Percentiles rank a stretch among this genome's conserved stretches.
Conservation (phyloP, 2,329 filamentous ascomycete species). For the Exutisphaerella laricina region DNA sequence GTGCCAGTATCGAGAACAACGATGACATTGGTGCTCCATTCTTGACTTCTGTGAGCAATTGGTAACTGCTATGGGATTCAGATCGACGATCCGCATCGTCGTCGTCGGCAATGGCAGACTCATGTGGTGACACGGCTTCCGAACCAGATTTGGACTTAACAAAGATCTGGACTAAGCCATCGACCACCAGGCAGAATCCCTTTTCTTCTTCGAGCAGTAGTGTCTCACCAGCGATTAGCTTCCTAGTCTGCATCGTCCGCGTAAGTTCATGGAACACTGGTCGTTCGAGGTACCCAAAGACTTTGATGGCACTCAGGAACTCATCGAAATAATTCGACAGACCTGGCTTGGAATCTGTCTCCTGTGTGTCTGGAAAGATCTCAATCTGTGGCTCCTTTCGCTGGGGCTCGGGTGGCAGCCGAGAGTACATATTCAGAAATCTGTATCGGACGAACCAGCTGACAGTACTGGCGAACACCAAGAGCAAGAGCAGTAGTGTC, state of each 20-base stretch:
- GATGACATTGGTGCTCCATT: slow-evolving; percentile 99
- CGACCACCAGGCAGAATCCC: slow-evolving; percentile 94
- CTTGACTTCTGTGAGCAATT: slow-evolving; percentile 91
- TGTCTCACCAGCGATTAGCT: slow-evolving; percentile 93
- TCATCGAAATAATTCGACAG: slow-evolving; percentile 96
- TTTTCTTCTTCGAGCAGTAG: slow-evolving; percentile 95
- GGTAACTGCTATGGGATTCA: slow-evolving; percentile 75
- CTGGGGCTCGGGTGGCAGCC: slow-evolving; percentile 87
- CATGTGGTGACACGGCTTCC: slow-evolving; percentile 38
- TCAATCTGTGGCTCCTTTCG: slow-evolving; percentile 94
- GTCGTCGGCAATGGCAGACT: slow-evolving; percentile 40
- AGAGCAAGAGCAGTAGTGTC: slow-evolving; percentile 78
- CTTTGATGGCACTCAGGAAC: slow-evolving; percentile 96
- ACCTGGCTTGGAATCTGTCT: slow-evolving; percentile 82
- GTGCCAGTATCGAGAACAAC: slow-evolving; percentile 89
- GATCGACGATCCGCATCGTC: slow-evolving; percentile 59
- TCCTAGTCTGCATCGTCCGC: slow-evolving; percentile 94
- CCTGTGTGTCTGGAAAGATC: slow-evolving; percentile 87
- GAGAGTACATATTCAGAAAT: slow-evolving; percentile 94
- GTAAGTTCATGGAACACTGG: slow-evolving; percentile 98
- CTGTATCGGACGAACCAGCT: slow-evolving; percentile 95
- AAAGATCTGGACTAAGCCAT: slow-evolving; percentile 94
- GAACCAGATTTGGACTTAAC: slow-evolving; percentile 72
- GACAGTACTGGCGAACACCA: slow-evolving; percentile 71
- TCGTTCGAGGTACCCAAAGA: slow-evolving; percentile 93